phyloP scores from a whole-genome alignment of 345 rosid species.

The Hibiscus trionum region DNA sequence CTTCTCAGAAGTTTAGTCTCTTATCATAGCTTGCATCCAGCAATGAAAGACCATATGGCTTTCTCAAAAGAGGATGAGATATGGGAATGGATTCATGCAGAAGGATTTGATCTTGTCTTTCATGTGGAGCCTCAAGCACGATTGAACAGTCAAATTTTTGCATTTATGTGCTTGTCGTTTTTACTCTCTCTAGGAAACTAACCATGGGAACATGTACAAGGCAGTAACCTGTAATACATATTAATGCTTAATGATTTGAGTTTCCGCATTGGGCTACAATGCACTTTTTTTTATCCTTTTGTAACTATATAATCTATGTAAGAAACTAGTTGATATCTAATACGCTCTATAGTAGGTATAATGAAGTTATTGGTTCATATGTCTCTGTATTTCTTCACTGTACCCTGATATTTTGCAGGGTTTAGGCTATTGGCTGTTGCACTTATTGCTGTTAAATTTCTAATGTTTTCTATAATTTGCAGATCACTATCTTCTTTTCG shows the following conservation, averaged over 20 bases:
- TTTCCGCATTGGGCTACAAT: background rate
- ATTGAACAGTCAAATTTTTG: background rate
- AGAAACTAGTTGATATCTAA: conserved; percentile 1
- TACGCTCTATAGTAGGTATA: background rate
- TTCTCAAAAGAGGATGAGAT: background rate
- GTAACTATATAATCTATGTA: background rate
- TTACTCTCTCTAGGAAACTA: background rate
- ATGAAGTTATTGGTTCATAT: background rate
- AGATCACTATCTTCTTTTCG: conserved; percentile 94
- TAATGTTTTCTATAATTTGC: conserved; percentile 29
- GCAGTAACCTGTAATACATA: background rate
- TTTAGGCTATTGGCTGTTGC: background rate
- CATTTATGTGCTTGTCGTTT: background rate
- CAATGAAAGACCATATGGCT: background rate
- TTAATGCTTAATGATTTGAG: background rate
- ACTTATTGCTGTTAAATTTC: background rate
- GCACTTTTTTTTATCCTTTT: background rate
- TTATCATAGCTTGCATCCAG: background rate
- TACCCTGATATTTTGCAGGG: background rate
- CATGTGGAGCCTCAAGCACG: background rate
- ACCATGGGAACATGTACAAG: background rate
- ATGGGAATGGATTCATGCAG: background rate
- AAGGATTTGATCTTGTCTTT: background rate
- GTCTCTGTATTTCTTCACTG: background rate
- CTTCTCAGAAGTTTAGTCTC: background rate